These are phyloP conservation scores for Linderniella brevidens DNA, from an alignment of 257 asterid genomes.

Conservation along the genomic window DNA sequence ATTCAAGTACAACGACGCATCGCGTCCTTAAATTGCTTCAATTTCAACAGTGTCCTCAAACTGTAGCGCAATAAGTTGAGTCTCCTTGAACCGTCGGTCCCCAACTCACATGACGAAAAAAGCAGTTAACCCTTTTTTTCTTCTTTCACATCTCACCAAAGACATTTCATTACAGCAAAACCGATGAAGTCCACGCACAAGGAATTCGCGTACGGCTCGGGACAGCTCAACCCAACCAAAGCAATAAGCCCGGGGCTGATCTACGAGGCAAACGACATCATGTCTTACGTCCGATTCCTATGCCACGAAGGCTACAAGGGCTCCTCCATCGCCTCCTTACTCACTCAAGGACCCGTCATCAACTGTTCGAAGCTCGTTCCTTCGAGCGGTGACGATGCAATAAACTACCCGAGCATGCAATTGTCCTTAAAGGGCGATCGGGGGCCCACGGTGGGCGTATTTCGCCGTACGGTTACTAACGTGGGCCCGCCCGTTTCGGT, in stretches of 20 bases:
- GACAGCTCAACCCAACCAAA: constrained; percentile 52
- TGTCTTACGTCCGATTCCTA: constrained; percentile 59
- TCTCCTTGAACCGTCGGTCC: too few species aligned
- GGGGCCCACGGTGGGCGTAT: constrained; percentile 40
- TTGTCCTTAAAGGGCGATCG: constrained; percentile 33
- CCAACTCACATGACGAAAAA: too few species aligned
- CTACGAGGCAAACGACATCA: constrained; percentile 61
- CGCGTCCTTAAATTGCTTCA: too few species aligned
- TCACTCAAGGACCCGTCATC: constrained; percentile 16
- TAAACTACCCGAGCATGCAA: constrained; percentile 90
- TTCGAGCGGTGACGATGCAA: constrained; percentile 51
- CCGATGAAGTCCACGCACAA: constrained; percentile 47
- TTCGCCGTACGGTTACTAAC: constrained; percentile 52
- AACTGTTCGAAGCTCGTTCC: constrained; percentile 66
- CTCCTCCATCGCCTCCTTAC: constrained; percentile 33
- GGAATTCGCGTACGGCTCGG: constrained; percentile 84
- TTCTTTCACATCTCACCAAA: too few species aligned
- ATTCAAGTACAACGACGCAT: too few species aligned
- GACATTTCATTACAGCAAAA: constrained; percentile 58
- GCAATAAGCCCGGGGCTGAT: constrained; percentile 73
- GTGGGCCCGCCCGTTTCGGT: constrained; percentile 39
- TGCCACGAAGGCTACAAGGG: constrained; percentile 63
- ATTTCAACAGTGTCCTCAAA: too few species aligned
- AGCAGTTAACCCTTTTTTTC: too few species aligned
- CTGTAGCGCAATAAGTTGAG: too few species aligned